Evolutionary conservation across 1,139 yeast genomes (phyloP).

Genomic region (Pichia sp.): DNA sequence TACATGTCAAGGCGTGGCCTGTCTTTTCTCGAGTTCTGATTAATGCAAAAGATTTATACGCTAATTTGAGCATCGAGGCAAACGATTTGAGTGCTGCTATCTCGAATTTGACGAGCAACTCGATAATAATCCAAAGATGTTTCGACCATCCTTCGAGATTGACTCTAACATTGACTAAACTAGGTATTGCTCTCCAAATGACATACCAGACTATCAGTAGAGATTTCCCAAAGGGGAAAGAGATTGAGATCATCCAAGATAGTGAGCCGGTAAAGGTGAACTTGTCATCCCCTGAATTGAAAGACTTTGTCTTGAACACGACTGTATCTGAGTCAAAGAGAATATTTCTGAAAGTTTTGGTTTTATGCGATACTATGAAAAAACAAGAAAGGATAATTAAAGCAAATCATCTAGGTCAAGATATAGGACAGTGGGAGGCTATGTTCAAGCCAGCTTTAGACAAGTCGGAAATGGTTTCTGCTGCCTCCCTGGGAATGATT

Average conservation of each 20-base stretch:
- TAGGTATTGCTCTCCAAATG: constrained; percentile 22
- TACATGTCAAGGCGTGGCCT: constrained; percentile 30
- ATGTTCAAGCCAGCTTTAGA: constrained; percentile 22
- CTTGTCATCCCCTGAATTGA: constrained; percentile 16
- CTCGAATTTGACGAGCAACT: constrained; percentile 33
- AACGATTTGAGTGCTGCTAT: constrained; percentile 29
- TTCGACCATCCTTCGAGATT: constrained; percentile 23
- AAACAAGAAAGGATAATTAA: constrained; percentile 13
- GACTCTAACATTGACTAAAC: constrained; percentile 21
- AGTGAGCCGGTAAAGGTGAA: constrained; percentile 13
- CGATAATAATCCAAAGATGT: constrained; percentile 21
- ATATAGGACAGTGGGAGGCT: constrained; percentile 17
- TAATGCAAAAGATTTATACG: constrained; percentile 27
- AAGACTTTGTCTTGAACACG: constrained; percentile 17
- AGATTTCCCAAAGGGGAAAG: constrained; percentile 16
- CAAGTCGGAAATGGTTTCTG: constrained; percentile 23
- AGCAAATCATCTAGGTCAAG: constrained; percentile 12
- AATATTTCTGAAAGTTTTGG: constrained; percentile 19
- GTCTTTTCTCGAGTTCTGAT: constrained; percentile 25
- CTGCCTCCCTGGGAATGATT: constrained; percentile 23
- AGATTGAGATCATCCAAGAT: constrained; percentile 18
- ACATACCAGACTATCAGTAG: constrained; percentile 18
- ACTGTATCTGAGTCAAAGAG: constrained; percentile 19
- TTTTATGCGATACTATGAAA: constrained; percentile 20
- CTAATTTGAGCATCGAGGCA: constrained; percentile 26